Evolutionary conservation across 2,329 filamentous ascomycete genomes (phyloP), one percentile per base, ranked within the genome.

Genomic region (Pyrenochaeta sp.): DNA sequence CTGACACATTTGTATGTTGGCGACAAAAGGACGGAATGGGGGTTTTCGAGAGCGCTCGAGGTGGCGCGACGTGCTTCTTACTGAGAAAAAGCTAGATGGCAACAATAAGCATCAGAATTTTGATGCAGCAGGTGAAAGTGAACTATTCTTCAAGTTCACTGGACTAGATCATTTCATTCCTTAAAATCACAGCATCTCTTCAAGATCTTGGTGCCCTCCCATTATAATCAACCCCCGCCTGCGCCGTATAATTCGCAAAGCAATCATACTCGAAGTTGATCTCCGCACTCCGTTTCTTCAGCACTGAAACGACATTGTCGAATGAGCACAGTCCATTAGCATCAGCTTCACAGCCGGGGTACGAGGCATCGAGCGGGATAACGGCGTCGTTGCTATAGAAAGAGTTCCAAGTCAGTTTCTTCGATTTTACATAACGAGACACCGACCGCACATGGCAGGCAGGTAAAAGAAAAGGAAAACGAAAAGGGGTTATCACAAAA

Each of bases 191-290:
- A n/a, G n/a, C n/a, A n/a, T n/a, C n/a, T n/a, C n/a, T n/a, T n/a
- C n/a, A 32, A 32, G 19, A 24, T 19, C 36, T 41, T 8, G 59
- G 61, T n/a, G 63, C 62, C 7, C 61, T 36, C 1, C 62, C 62
- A 32, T 67, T 68, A 35, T 68, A 67, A 20, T 65, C 34, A 6
- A 55, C 13, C 1, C 61, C 64, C 10, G 59, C 30, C 17, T 20
- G 19, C 6, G 58, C 61, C 1, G 60, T 64, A 19, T 65, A 67
- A 27, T 67, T 61, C 1, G 44, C 64, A 43, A 63, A 60, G 32
- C 64, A 67, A 35, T 67, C 63, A 32, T 65, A 62, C 7, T 58
- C 35, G 28, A 48, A 67, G 21, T 67, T 53, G 26, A 65, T 67
- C 35, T 67, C 60, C 0, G 48, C 45, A 41, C 57, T 65, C 6